Percentiles rank a stretch among this genome's conserved stretches.
These are phyloP conservation scores for Botrytis aclada DNA, from an alignment of 2,329 filamentous ascomycete genomes.

Conservation along the genomic window DNA sequence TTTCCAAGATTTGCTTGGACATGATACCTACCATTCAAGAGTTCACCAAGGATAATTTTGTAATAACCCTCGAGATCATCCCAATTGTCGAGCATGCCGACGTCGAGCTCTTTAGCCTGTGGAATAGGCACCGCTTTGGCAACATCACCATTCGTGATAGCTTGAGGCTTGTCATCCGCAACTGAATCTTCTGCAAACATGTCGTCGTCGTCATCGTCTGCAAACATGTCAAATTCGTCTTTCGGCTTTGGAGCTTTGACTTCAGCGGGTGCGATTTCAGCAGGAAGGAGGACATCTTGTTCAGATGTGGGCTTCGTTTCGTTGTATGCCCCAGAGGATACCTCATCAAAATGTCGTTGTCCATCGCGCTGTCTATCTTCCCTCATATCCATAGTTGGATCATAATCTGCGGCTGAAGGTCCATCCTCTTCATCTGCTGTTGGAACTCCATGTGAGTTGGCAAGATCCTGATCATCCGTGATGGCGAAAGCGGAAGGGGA, in stretches of 20 bases:
- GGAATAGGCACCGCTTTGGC: slow-evolving; percentile 46
- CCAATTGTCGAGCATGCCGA: slow-evolving; percentile 84
- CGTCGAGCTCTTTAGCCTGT: slow-evolving; percentile 57
- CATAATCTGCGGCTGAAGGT: slow-evolving; percentile 89
- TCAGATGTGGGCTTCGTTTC: slow-evolving; percentile 54
- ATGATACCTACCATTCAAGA: slow-evolving; percentile 85
- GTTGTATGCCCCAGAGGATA: slow-evolving; percentile 54
- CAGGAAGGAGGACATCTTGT: slow-evolving; percentile 48
- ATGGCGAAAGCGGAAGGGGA: slow-evolving; percentile 53
- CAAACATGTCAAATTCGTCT: slow-evolving; percentile 86
- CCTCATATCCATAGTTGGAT: slow-evolving; percentile 83
- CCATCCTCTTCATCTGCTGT: slow-evolving; percentile 55
- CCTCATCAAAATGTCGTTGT: slow-evolving; percentile 56
- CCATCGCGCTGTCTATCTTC: slow-evolving; percentile 74
- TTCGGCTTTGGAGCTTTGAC: slow-evolving; percentile 44
- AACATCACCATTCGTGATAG: slow-evolving; percentile 43
- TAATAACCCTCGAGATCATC: slow-evolving; percentile 96
- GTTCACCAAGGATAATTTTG: slow-evolving; percentile 86
- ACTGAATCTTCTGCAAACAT: slow-evolving; percentile 57
- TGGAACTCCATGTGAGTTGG: slow-evolving; percentile 54
- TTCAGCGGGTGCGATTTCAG: slow-evolving; percentile 37
- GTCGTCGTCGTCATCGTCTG: slow-evolving; percentile 68
- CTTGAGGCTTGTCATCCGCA: slow-evolving; percentile 38
- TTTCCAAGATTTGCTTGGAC: slow-evolving; percentile 84
- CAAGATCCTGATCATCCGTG: slow-evolving; percentile 63